Evolutionary conservation across 805 yeast genomes (phyloP), one percentile per base, ranked within the genome.

Genomic region (Saccharomycopsis lassenensis): DNA sequence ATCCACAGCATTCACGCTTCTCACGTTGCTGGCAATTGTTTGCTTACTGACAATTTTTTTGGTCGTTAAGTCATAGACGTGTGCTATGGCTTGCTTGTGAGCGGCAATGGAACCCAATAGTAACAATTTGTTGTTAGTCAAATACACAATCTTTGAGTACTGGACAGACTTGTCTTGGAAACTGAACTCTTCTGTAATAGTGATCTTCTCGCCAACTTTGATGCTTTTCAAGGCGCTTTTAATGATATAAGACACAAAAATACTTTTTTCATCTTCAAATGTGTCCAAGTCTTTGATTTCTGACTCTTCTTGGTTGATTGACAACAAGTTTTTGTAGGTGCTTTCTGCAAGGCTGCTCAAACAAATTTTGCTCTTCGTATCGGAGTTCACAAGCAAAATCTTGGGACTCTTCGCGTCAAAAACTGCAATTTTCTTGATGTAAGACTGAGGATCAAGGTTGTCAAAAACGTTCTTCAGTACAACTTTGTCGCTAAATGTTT

Each of bases 1-100:
- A 18, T 39, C 40, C 12, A 33, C 35, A 16, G 43, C 32, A 26
- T 38, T 42, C 24, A 39, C 24, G 24, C 40, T 39, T 31, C 28
- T 42, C 18, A 40, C 25, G n/a, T 33, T 35, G 10, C 11, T 27
- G 5, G 30, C 39, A 31, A 37, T 3, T 6, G 35, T 19, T 16
- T 41, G 21, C 15, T 10, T 23, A 7, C 35, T 27, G 5, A 31
- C 12, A 4, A 31, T 10, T 12, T 26, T 30, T 16, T 15, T 24
- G n/a, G 17, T 29, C 14, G 27, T 15, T 11, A 27, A 21, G 6
- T 32, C 27, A 22, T 28, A 41, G 3, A 36, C 23, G 8, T 22
- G 17, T 5, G 30, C 33, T 12, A 41, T 31, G 7, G 38, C 22
- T 21, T 33, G 17, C 19, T 34, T 41, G 12, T 21, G 21, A 6